Conservation (phyloP, 805 yeast species). For the Yueomyces sinensis region DNA sequence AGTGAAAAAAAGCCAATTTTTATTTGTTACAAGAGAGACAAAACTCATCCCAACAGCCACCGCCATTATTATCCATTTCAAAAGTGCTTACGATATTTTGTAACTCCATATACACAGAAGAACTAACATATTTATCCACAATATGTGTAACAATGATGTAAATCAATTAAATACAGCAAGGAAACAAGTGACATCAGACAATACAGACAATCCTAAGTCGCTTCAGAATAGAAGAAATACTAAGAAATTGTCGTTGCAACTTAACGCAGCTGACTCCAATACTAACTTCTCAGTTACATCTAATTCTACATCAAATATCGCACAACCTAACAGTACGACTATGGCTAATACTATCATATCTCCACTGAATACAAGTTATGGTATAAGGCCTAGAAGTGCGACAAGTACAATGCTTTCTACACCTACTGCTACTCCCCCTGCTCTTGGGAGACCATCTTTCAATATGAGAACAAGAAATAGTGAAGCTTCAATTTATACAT, state of each 20-base stretch:
- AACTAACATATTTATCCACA: no score
- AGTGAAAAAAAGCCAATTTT: no score
- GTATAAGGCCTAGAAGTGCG: not conserved
- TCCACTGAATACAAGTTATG: not conserved
- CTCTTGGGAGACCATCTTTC: no score
- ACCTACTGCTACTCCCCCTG: not conserved
- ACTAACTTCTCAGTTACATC: conserved; percentile 1
- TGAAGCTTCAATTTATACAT: conserved; percentile 15
- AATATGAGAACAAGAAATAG: conserved; percentile 6
- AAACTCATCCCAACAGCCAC: no score
- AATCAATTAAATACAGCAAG: no score
- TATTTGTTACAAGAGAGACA: no score
- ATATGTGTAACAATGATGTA: no score
- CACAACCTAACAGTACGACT: not conserved
- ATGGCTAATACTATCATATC: not conserved
- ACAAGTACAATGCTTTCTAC: not conserved
- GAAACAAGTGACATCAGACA: no score
- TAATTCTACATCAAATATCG: not conserved
- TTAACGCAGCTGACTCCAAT: conserved; percentile 3
- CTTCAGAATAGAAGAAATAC: conserved; percentile 19
- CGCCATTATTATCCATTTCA: no score
- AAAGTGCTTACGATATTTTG: no score
- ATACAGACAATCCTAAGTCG: no score
- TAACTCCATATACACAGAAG: no score
- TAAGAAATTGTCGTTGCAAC: conserved; percentile 16